phyloP scores from a whole-genome alignment of 371 early-diverging fungal genomes.

The Syncephalis plumigaleata region DNA sequence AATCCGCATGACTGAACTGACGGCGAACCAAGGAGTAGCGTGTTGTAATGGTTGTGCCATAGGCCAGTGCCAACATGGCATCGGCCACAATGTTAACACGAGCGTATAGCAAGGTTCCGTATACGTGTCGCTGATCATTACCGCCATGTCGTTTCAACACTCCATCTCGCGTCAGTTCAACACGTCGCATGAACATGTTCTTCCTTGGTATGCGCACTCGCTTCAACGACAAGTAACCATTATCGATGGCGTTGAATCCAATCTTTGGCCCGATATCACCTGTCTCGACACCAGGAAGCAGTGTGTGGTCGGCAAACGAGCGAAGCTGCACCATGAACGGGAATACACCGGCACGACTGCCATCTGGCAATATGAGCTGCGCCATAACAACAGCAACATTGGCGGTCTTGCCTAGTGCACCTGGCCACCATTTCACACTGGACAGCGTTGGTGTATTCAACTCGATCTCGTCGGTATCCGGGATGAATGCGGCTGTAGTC shows the following conservation, averaged over 20 bases:
- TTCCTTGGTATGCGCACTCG: conserved; percentile 60
- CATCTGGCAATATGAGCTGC: conserved; percentile 47
- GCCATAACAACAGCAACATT: conserved; percentile 70
- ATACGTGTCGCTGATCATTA: conserved; percentile 54
- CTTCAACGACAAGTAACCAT: conserved; percentile 73
- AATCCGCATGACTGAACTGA: conserved; percentile 42
- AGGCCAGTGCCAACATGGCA: conserved; percentile 37
- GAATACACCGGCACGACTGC: conserved; percentile 62
- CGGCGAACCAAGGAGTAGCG: conserved; percentile 62
- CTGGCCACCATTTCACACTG: conserved; percentile 96
- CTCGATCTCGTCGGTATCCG: conserved; percentile 62
- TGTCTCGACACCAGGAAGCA: conserved; percentile 41
- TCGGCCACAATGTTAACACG: conserved; percentile 38
- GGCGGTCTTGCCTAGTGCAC: conserved; percentile 74
- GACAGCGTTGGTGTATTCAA: conserved; percentile 83
- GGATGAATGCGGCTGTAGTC: conserved; percentile 84
- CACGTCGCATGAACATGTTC: conserved; percentile 83
- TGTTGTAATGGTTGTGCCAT: conserved; percentile 59
- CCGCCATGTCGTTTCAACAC: conserved; percentile 19
- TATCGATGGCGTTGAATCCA: conserved; percentile 71
- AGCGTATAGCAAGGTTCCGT: conserved; percentile 69
- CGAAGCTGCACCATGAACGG: conserved; percentile 58
- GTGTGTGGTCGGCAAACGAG: conserved; percentile 31
- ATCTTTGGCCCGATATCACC: conserved; percentile 61
- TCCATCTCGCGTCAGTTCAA: conserved; percentile 65